Conservation (phyloP, 441 rosid species). For the Sinapis alba region DNA sequence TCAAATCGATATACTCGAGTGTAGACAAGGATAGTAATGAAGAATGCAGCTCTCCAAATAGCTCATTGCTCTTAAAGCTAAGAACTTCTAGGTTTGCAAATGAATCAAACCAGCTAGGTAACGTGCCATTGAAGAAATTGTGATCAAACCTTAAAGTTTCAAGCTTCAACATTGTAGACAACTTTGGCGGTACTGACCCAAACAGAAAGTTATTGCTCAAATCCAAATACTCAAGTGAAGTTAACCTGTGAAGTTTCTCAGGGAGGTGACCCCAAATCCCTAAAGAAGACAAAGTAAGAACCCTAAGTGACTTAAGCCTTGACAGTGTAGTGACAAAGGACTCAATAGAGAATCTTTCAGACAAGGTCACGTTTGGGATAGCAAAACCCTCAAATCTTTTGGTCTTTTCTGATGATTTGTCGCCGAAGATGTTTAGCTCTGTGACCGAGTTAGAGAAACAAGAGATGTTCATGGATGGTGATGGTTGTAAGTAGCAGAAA, state of each 20-base stretch:
- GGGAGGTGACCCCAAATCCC: conserved; percentile 89
- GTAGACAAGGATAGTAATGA: conserved; percentile 58
- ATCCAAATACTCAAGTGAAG: conserved; percentile 65
- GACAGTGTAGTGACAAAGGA: conserved; percentile 68
- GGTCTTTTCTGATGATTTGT: conserved; percentile 44
- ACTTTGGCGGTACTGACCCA: conserved; percentile 72
- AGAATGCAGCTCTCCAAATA: conserved; percentile 56
- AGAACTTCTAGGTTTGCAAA: conserved; percentile 54
- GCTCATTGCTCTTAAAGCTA: conserved; percentile 57
- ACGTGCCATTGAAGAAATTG: conserved; percentile 71
- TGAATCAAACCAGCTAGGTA: conserved; percentile 61
- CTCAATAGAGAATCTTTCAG: conserved; percentile 67
- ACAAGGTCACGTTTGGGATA: conserved; percentile 52
- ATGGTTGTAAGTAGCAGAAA: conserved; percentile 60
- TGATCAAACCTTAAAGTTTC: conserved; percentile 57
- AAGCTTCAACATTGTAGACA: conserved; percentile 66
- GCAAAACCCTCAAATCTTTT: conserved; percentile 52
- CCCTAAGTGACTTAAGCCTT: conserved; percentile 60
- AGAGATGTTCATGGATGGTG: conserved; percentile 56
- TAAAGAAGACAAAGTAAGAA: conserved; percentile 60
- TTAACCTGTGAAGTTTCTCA: conserved; percentile 67
- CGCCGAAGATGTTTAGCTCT: conserved; percentile 64
- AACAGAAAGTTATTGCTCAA: conserved; percentile 71
- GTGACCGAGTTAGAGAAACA: conserved; percentile 61
- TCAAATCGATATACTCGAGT: conserved; percentile 62